Base-by-base conservation (phyloP, 768 basidiomycete genomes). In the Clathrus columnatus region DNA sequence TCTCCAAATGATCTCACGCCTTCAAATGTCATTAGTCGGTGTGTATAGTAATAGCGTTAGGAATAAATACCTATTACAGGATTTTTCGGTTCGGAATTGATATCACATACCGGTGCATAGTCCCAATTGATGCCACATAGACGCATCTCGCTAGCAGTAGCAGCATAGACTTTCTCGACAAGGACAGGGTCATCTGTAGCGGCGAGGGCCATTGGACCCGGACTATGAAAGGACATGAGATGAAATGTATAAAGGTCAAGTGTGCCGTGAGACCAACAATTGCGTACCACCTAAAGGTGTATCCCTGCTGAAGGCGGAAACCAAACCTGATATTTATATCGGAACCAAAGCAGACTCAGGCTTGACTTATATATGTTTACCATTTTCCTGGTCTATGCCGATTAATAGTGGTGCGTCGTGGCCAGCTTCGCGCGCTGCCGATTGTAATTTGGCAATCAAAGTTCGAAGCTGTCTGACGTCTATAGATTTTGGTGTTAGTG, bases 351-450 rank as follows among this genome's bases (percentile, higher is more conserved):
- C 21, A 21, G 11, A 8, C 14, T 16, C 7, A 16, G 17, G 48
- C 2, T 11, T 59, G 32, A 8, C 5, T n/a, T 24, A 27, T 27
- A 42, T 4, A 59, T 49, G 51, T 61, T 4, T n/a, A 79, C 85
- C 85, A 61, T 84, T 84, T 63, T 87, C 85, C 64, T 86, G 85
- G 69, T 87, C 84, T 17, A 77, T 85, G 1, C 85, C 84, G 43
- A 86, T 79, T 61, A 86, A 70, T 23, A 87, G 69, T 0, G 82
- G 84, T 7, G 60, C 67, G 11, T 62, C 58, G 49, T 87, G 84
- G 0, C 84, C 79, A 1, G 78, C 72, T 24, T 78, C 73, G 56
- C 74, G 76, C 3, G 85, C 83, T 10, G 83, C 61, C 23, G 61
- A 59, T 61, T 86, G 85, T 30, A 87, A 63, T 32, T 73, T 70